Evolutionary conservation across 768 basidiomycete genomes (phyloP).

Genomic region (Sistotremastrum niveocremeum): DNA sequence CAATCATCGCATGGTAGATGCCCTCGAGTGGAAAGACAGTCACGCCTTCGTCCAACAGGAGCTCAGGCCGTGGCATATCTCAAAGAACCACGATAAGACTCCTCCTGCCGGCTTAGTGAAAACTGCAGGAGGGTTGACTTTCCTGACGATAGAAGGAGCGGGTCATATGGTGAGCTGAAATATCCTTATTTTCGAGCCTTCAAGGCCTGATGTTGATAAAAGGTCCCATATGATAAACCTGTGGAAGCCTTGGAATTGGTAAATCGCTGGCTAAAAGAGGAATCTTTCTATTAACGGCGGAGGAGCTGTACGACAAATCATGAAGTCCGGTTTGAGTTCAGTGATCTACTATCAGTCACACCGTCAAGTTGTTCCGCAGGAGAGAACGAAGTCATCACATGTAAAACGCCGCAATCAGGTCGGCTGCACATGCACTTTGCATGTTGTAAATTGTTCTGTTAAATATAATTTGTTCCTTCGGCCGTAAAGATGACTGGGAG

Average conservation of each 20-base stretch:
- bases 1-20: conserved; percentile 24
- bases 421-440: too few relatives aligned
- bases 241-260: conserved; percentile 50
- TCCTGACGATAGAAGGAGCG: conserved; percentile 48
- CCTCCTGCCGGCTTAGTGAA: conserved; percentile 25
- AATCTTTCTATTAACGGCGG: not conserved
- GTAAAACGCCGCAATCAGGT: too few relatives aligned
- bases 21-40: conserved; percentile 23
- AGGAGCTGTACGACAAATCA: too few relatives aligned
- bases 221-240: conserved; percentile 61
- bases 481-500: too few relatives aligned
- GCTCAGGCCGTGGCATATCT: conserved; percentile 27
- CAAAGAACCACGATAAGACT: conserved; percentile 10
- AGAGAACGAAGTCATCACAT: too few relatives aligned
- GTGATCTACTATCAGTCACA: too few relatives aligned
- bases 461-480: too few relatives aligned
- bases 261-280: conserved; percentile 38
- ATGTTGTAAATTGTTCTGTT: too few relatives aligned
- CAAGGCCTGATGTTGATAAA: not conserved
- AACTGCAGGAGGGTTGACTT: conserved; percentile 29
- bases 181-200: too few relatives aligned
- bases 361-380: too few relatives aligned
- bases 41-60: conserved; percentile 14
- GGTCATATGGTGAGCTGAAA: conserved; percentile 49
- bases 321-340: too few relatives aligned